phyloP scores from a whole-genome alignment of 768 basidiomycete species.

The Auriscalpium microsporum region DNA sequence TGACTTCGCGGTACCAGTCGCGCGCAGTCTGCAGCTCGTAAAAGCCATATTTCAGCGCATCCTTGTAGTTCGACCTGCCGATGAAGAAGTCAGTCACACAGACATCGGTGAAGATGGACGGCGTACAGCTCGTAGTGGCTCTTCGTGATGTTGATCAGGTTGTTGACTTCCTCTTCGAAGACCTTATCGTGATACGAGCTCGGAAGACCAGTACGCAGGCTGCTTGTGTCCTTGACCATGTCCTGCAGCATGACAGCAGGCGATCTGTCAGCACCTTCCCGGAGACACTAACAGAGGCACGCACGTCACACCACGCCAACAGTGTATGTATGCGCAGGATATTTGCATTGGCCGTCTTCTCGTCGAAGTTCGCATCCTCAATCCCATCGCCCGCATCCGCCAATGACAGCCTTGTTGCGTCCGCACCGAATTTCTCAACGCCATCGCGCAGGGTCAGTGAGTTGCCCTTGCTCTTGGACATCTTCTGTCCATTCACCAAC shows the following conservation, averaged over 20 bases:
- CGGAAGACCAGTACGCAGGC: slow-evolving; percentile 64
- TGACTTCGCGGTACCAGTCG: slow-evolving; percentile 95
- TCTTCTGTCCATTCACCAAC: slow-evolving; percentile 97
- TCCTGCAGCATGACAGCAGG: slow-evolving; percentile 42
- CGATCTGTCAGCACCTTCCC: not conserved
- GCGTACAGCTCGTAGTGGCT: slow-evolving; percentile 74
- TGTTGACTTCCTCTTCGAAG: slow-evolving; percentile 87
- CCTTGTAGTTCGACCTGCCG: slow-evolving; percentile 85
- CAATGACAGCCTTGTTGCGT: slow-evolving; percentile 83
- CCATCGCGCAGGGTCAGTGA: slow-evolving; percentile 84
- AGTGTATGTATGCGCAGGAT: slow-evolving; percentile 90
- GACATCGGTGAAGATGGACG: not conserved
- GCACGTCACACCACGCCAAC: slow-evolving; percentile 84
- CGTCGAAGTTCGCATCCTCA: slow-evolving; percentile 99
- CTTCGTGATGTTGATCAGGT: slow-evolving; percentile 76
- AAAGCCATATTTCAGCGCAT: slow-evolving; percentile 90
- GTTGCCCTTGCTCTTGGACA: slow-evolving; percentile 97
- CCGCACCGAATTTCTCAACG: slow-evolving; percentile 92
- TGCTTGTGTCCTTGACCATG: slow-evolving; percentile 61
- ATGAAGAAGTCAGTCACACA: not conserved
- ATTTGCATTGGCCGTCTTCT: slow-evolving; percentile 94
- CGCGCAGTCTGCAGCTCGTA: slow-evolving; percentile 89
- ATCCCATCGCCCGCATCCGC: slow-evolving; percentile 97
- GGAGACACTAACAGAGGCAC: not conserved
- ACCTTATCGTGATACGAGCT: slow-evolving; percentile 75